These are phyloP conservation scores for Aspergillus spinulosporus DNA, from an alignment of 2,329 filamentous ascomycete species.

Conservation along the genomic window DNA sequence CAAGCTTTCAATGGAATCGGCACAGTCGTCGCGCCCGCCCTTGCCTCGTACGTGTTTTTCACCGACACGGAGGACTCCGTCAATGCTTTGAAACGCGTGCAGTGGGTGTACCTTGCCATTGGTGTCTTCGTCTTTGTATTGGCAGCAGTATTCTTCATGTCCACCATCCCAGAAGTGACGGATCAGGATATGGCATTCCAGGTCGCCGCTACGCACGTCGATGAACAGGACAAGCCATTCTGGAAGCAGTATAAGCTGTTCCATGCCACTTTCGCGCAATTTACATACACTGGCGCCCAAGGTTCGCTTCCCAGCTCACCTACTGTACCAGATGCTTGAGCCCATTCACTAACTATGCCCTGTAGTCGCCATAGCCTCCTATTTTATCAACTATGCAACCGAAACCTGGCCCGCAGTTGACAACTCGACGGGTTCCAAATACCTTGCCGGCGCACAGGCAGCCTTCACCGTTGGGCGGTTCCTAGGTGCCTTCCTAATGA, in stretches of 20 bases:
- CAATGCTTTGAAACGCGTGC: conserved; percentile 64
- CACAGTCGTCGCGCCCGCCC: conserved; percentile 70
- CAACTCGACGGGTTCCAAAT: conserved; percentile 62
- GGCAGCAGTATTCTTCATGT: conserved; percentile 65
- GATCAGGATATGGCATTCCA: conserved; percentile 68
- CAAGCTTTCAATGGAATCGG: conserved; percentile 78
- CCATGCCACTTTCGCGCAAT: conserved; percentile 73
- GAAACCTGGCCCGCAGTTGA: conserved; percentile 59
- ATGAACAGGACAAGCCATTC: conserved; percentile 61
- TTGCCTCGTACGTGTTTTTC: conserved; percentile 75
- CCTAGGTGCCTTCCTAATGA: conserved; percentile 65
- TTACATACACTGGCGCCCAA: conserved; percentile 79
- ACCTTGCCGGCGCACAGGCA: conserved; percentile 72
- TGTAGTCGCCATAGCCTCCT: conserved; percentile 51
- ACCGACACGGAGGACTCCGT: conserved; percentile 59
- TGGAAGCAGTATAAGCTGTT: conserved; percentile 73
- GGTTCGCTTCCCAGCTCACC: conserved; percentile 35
- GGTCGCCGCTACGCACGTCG: conserved; percentile 56
- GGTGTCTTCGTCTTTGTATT: conserved; percentile 69
- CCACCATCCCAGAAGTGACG: conserved; percentile 70
- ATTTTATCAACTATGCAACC: conserved; percentile 73
- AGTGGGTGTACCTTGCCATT: conserved; percentile 80
- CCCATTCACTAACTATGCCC: conserved; percentile 14
- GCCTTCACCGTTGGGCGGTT: conserved; percentile 73
- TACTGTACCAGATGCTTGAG: background rate